Evolutionary conservation across 768 basidiomycete genomes (phyloP).

Genomic region (Clitopilus hobsonii): DNA sequence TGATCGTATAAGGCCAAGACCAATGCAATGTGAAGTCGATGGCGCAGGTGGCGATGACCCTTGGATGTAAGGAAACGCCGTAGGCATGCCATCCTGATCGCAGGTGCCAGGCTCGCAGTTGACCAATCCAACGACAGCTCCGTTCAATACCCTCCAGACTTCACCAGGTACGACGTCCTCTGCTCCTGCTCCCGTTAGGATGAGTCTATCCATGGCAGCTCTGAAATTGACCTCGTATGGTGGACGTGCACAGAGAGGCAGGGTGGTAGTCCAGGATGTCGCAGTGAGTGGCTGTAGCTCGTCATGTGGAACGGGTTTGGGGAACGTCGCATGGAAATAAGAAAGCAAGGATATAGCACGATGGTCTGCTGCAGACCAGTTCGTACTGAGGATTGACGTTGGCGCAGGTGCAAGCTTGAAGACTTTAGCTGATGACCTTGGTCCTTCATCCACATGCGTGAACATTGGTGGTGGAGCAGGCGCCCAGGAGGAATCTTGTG

Average conservation of each 20-base stretch:
- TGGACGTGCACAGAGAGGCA: conserved; percentile 60
- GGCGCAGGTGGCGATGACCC: conserved; percentile 52
- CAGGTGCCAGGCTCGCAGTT: conserved; percentile 39
- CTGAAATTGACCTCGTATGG: conserved; percentile 68
- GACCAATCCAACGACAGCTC: conserved; percentile 75
- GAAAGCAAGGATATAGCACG: conserved; percentile 68
- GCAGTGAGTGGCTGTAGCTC: conserved; percentile 32
- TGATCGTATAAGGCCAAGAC: conserved; percentile 72
- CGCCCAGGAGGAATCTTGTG: conserved; percentile 18
- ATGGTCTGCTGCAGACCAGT: conserved; percentile 59
- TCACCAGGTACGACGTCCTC: conserved; percentile 79
- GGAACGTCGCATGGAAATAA: conserved; percentile 63
- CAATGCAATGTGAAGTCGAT: conserved; percentile 57
- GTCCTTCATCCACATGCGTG: not conserved
- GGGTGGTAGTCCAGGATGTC: conserved; percentile 56
- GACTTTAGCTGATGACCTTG: conserved; percentile 4
- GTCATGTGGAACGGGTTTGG: conserved; percentile 8
- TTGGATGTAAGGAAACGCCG: conserved; percentile 55
- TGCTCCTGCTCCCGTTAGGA: conserved; percentile 66
- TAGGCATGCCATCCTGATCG: conserved; percentile 16
- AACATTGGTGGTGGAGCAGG: conserved; percentile 2
- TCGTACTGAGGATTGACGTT: conserved; percentile 36
- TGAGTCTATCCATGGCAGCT: conserved; percentile 55
- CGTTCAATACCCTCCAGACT: conserved; percentile 68
- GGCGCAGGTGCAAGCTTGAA: conserved; percentile 45